Base-by-base conservation (phyloP, 305 asterid species). In the Rubia tinctorum region DNA sequence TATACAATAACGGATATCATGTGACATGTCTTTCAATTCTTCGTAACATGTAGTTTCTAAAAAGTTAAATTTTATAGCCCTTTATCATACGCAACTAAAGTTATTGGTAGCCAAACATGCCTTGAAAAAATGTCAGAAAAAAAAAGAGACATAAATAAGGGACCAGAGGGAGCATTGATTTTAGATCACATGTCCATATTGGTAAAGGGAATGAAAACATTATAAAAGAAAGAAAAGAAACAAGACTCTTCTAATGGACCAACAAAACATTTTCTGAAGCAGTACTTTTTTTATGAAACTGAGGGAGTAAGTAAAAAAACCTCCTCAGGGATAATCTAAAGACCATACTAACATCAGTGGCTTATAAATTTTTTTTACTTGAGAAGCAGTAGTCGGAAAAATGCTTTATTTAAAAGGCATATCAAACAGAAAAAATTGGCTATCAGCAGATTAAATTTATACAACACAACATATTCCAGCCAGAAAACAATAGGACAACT, bases 401-500 rank as follows among this genome's bases (percentile, higher is more conserved):
- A 9, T 45, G 72, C 20, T n/a, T 20, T 8, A 66, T 42, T 20
- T 14, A 53, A 25, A 17, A 30, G 40, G 27, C 56, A 27, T 2
- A 22, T 44, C 51, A 39, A 65, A 39, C 66, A 42, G 18, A 6
- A 40, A 55, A 34, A 23, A 39, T 6, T 37, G 6, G 34, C 2
- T 13, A 37, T 40, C 40, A 25, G 17, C n/a, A 25, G 14, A 12
- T 77, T n/a, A 60, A 63, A 43, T 8, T 27, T 30, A 15, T n/a
- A 34, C 34, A 56, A 42, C 7, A 37, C 13, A 53, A 43, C 66
- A 47, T 22, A 64, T 61, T 68, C 73, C 61, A 40, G 25, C 68
- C 72, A 18, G 71, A 72, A 69, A 89, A 86, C 68, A 17, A 66
- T 66, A 80, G 78, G 76, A 76, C 82, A 80, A 88, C 85, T 86